These are phyloP conservation scores for Serpula lacrymans DNA, from an alignment of 768 basidiomycete genomes.

Conservation along the genomic window DNA sequence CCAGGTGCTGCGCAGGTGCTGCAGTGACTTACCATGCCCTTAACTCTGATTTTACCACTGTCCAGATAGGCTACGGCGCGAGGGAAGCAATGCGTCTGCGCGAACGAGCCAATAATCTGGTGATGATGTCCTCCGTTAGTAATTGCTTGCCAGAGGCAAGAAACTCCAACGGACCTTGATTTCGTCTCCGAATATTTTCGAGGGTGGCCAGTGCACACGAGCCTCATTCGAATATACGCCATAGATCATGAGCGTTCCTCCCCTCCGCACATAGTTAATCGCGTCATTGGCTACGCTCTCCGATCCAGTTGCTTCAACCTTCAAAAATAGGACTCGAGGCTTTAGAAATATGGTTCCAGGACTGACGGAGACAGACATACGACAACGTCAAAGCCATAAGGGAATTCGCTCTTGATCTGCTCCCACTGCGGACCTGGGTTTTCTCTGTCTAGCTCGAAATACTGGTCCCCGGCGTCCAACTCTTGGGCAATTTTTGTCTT, in stretches of 20 bases:
- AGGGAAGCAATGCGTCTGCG: slow-evolving; percentile 58
- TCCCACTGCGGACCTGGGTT: slow-evolving; percentile 36
- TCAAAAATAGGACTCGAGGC: not conserved
- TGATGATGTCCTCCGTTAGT: not conserved
- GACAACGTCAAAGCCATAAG: slow-evolving; percentile 44
- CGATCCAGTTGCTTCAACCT: slow-evolving; percentile 40
- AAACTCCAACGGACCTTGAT: slow-evolving; percentile 36
- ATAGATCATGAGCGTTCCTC: slow-evolving; percentile 48
- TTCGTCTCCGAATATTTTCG: slow-evolving; percentile 55
- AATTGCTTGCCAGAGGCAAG: not conserved
- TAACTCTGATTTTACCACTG: slow-evolving; percentile 46
- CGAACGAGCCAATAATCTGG: slow-evolving; percentile 55
- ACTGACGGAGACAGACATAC: slow-evolving; percentile 12
- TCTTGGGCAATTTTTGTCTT: slow-evolving; percentile 41
- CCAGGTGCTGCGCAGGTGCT: not conserved
- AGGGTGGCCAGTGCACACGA: slow-evolving; percentile 50
- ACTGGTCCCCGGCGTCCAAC: slow-evolving; percentile 35
- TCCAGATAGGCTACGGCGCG: slow-evolving; percentile 57
- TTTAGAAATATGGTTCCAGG: not conserved
- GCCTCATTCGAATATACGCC: slow-evolving; percentile 57
- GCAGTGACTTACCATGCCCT: slow-evolving; percentile 41
- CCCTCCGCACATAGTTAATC: slow-evolving; percentile 39
- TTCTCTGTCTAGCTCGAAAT: slow-evolving; percentile 37
- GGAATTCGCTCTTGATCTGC: slow-evolving; percentile 37
- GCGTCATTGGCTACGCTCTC: slow-evolving; percentile 38